Percentiles rank a stretch among this genome's conserved stretches.
phyloP scores from a whole-genome alignment of 257 asterid genomes.

The Plantago elongata region DNA sequence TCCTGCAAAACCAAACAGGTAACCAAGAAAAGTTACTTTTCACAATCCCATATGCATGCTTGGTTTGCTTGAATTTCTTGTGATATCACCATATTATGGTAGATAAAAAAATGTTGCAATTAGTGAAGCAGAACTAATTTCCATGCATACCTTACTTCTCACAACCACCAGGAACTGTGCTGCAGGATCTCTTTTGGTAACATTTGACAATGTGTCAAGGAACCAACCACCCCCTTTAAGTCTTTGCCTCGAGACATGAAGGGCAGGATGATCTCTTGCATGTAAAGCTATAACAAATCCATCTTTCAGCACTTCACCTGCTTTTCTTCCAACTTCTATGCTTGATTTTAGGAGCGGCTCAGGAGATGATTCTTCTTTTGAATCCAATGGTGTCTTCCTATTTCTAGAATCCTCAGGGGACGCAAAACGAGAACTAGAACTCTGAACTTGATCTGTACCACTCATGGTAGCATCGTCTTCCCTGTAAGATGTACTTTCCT shows the following conservation, averaged over 20 bases:
- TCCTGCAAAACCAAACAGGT: constrained; percentile 48
- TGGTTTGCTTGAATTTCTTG: constrained; percentile 4
- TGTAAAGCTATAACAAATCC: constrained; percentile 79
- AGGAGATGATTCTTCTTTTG: constrained; percentile 47
- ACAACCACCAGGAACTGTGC: constrained; percentile 90
- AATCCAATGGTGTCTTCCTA: constrained; percentile 63
- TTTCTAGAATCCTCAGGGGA: constrained; percentile 81
- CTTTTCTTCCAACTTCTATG: constrained; percentile 41
- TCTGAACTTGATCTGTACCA: constrained; percentile 83
- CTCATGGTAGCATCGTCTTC: constrained; percentile 90
- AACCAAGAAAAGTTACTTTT: constrained; percentile 19
- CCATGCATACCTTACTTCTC: constrained; percentile 68
- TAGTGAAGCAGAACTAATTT: constrained; percentile 6
- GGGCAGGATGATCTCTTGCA: constrained; percentile 67
- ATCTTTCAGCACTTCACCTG: constrained; percentile 76
- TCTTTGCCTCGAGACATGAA: constrained; percentile 91
- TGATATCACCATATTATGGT: not conserved
- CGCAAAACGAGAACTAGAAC: constrained; percentile 87
- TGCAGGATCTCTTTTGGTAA: constrained; percentile 95
- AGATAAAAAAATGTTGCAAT: not conserved
- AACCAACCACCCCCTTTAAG: constrained; percentile 98
- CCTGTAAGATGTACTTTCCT: constrained; percentile 70
- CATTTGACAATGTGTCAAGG: constrained; percentile 77
- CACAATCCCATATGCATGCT: constrained; percentile 5
- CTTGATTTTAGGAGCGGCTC: constrained; percentile 47